Base-by-base conservation (phyloP, 306 rosid genomes). In the Geum urbanum region DNA sequence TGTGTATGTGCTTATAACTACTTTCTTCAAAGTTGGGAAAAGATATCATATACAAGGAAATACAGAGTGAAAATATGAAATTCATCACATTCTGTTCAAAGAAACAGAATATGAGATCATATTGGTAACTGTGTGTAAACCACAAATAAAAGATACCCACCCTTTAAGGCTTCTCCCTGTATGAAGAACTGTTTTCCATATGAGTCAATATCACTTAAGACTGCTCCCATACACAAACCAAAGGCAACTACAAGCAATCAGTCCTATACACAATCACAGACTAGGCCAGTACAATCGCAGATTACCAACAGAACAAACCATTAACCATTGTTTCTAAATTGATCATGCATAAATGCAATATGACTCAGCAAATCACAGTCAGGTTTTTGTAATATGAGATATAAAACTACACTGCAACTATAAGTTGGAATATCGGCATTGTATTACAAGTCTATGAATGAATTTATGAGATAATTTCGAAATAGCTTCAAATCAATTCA, bases 1-100 rank as follows among this genome's bases (percentile, higher is more conserved):
- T 18, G 4, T 9, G 59, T 53, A 14, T 54, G 16, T 22, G 40
- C 54, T 13, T 8, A 20, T 32, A 73, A 24, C 40, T 74, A 55
- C 18, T 56, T 46, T 56, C 67, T 46, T 35, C 66, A 74, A 74
- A 46, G n/a, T 46, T 48, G 46, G 46, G 58, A 7, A 39, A 20
- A 14, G 40, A 8, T n/a, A 54, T 22, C 39, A 18, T 18, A 14
- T 27, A 1, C 7, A 37, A 47, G 52, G 4, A 54, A 7, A 51
- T 41, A 43, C 20, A 27, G 32, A 27, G 2, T 32, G 37, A 32
- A 32, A 32, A 32, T 32, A 32, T 2, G 37, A 32, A 32, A 52
- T 12, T 50, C 39, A 65, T 32, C 66, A 71, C 37, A 9, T 71
- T 37, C 11, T 7, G 24, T 16, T 32, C 32, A 1, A 43, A 67